phyloP scores from a whole-genome alignment of 2,329 filamentous ascomycete genomes.

The Xylariales sp. region DNA sequence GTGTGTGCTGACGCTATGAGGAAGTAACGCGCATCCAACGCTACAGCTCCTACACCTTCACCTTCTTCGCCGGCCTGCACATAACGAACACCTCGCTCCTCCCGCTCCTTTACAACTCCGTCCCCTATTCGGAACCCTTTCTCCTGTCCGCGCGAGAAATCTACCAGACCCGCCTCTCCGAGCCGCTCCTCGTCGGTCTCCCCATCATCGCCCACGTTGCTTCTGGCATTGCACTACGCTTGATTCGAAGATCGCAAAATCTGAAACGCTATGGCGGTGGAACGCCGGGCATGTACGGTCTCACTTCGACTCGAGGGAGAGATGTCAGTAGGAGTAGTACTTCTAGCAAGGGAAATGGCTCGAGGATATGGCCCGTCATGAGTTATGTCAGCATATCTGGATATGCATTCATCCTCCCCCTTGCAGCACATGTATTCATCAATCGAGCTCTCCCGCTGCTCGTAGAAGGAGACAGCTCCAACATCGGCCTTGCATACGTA shows the following conservation, averaged over 20 bases:
- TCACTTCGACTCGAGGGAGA: slow-evolving; percentile 26
- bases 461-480: slow-evolving; percentile 79
- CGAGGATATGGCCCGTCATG: slow-evolving; percentile 61
- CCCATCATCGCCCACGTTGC: slow-evolving; percentile 72
- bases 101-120: slow-evolving; percentile 67
- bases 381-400: slow-evolving; percentile 69
- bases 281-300: slow-evolving; percentile 45
- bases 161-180: slow-evolving; percentile 79
- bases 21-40: slow-evolving; percentile 75
- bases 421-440: slow-evolving; percentile 67
- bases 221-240: slow-evolving; percentile 71
- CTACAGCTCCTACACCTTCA: slow-evolving; percentile 84
- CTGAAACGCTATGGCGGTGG: slow-evolving; percentile 71
- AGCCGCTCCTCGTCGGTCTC: slow-evolving; percentile 72
- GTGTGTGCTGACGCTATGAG: neutral
- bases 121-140: slow-evolving; percentile 74
- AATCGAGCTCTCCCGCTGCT: slow-evolving; percentile 72
- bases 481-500: slow-evolving; percentile 78
- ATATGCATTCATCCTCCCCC: slow-evolving; percentile 61
- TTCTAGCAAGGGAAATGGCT: slow-evolving; percentile 14
- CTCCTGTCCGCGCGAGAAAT: slow-evolving; percentile 87
- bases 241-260: slow-evolving; percentile 68
- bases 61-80: slow-evolving; percentile 71
- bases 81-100: slow-evolving; percentile 78
- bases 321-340: slow-evolving; percentile 26